A percentile compares a stretch with the other conserved stretches of the same genome.
Evolutionary conservation across 164 flowering plant species (phyloP).

Genomic region (Kalanchoe fedtschenkoi): DNA sequence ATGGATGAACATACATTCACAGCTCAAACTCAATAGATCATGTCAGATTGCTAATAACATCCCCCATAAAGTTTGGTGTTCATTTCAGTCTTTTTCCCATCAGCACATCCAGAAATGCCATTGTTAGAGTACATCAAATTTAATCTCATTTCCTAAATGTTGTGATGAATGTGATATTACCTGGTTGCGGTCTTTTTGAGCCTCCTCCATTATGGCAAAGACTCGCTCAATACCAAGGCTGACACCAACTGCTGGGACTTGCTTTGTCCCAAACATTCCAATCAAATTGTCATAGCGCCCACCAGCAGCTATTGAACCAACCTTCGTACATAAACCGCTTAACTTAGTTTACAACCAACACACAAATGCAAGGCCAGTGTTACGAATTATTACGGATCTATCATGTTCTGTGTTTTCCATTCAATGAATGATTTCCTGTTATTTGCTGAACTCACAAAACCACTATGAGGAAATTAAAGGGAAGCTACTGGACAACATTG

Average conservation of each 20-base stretch:
- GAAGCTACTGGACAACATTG: not conserved
- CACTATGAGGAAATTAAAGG: not conserved
- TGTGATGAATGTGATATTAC: constrained; percentile 16
- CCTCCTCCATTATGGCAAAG: constrained; percentile 77
- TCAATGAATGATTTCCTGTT: not conserved
- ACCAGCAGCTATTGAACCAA: constrained; percentile 96
- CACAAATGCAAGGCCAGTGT: not conserved
- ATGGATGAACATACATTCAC: not conserved
- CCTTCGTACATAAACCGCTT: constrained; percentile 30
- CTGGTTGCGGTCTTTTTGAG: constrained; percentile 49
- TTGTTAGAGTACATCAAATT: not conserved
- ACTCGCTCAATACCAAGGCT: constrained; percentile 96
- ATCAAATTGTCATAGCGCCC: constrained; percentile 95
- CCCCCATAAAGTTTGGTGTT: too few relatives aligned
- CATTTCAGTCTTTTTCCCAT: too few relatives aligned
- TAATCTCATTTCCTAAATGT: not conserved
- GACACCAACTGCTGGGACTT: constrained; percentile 85
- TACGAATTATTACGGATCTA: not conserved
- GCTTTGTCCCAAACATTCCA: constrained; percentile 78
- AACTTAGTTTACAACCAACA: not conserved
- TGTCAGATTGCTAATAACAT: too few relatives aligned
- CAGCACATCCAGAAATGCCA: not conserved
- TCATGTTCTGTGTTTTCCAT: not conserved
- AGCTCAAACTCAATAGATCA: not conserved
- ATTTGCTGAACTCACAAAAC: not conserved